These are phyloP conservation scores for Talaromyces sp. DNA, from an alignment of 2,329 filamentous ascomycete species.

Conservation along the genomic window DNA sequence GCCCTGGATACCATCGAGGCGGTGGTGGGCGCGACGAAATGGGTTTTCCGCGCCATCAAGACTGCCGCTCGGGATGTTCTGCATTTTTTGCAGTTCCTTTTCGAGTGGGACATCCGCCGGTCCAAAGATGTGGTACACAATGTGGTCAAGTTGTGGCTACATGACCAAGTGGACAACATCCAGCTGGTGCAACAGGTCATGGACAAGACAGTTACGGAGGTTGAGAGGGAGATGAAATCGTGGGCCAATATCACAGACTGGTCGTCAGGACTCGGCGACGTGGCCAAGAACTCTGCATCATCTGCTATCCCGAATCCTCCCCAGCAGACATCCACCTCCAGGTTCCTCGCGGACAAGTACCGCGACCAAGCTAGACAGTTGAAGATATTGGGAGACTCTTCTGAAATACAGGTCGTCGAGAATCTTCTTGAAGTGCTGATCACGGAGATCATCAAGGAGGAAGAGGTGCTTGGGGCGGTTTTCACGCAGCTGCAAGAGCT, in stretches of 20 bases:
- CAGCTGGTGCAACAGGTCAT: background rate
- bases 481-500: too few relatives aligned
- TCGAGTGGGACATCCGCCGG: slow-evolving; percentile 21
- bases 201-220: background rate
- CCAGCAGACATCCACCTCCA: too few relatives aligned
- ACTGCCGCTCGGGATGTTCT: slow-evolving; percentile 14
- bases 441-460: too few relatives aligned
- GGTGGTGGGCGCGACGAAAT: slow-evolving; percentile 15
- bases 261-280: too few relatives aligned
- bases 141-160: slow-evolving; percentile 10
- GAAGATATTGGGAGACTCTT: background rate
- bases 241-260: background rate
- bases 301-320: too few relatives aligned
- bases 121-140: slow-evolving; percentile 20
- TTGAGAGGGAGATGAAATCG: background rate
- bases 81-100: slow-evolving; percentile 17
- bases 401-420: background rate
- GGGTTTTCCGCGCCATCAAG: slow-evolving; percentile 3
- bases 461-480: too few relatives aligned
- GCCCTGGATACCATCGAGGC: slow-evolving; percentile 20
- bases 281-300: too few relatives aligned
- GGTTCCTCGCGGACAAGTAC: too few relatives aligned
- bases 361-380: too few relatives aligned
- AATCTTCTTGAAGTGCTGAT: background rate
- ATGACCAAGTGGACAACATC: background rate